Evolutionary conservation across 2,329 filamentous ascomycete genomes (phyloP), one percentile per base, ranked within the genome.

Genomic region (Phaeophleospora eucalypticola): DNA sequence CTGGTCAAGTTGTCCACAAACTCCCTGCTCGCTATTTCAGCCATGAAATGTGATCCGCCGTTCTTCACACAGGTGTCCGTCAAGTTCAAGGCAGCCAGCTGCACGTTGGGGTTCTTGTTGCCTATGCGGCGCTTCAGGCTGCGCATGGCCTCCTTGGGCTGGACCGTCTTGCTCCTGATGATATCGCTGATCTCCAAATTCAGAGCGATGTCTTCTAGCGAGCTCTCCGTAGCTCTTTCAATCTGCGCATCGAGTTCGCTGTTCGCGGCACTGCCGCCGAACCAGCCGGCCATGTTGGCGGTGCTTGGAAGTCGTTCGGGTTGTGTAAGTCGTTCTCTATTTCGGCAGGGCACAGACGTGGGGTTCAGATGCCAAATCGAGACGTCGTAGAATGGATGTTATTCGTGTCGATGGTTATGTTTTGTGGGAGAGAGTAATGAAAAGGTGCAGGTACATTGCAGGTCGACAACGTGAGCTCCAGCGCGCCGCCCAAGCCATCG

Each of bases 11-110:
- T 96, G 71, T 98, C 93, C 86, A 98, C 94, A 64, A 97, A 98
- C 72, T 98, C 93, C 54, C 90, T 83, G 15, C 91, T 96, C 34
- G 93, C 91, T 59, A 98, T 93, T 72, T 98, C 93, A 57, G 84
- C 79, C 41, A 98, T 83, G 69, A 98, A 98, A 70, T 98, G 93
- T 33, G 86, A 81, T 58, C 93, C 93, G 49, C 93, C 93, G 75
- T 98, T 98, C 74, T 98, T 98, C 52, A 97, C 89, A 66, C 93
- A 98, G 1, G 93, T 97, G 72, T 98, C 93, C 56, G 90, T 95
- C 62, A 98, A 84, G 69, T 93, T 94, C 45, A 98, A 73, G n/a
- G 93, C 87, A 59, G 90, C 93, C 29, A 98, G 77, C 73, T 98
- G 93, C 29, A 93, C 84, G 68, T 98, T 98, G 29, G 93, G 93